Base-by-base conservation (phyloP, 495 filamentous ascomycete species). In the Immersiella caudata region DNA sequence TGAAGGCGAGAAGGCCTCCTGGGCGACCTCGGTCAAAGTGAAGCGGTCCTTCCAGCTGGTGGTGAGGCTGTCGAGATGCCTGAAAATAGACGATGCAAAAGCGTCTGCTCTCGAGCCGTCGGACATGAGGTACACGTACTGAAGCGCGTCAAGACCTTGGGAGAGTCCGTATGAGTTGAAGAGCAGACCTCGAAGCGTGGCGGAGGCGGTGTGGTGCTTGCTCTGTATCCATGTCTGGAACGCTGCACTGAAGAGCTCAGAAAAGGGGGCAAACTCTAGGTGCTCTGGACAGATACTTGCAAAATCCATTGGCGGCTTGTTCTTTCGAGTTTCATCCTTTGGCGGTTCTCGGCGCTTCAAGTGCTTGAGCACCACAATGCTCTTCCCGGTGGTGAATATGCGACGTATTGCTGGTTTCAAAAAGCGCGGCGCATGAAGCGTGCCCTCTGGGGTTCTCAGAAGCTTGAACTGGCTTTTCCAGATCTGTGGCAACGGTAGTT, bases 321-420 rank as follows among this genome's bases (percentile, higher is more conserved):
- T 70, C 29, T 59, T 65, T 27, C 60, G 52, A 20, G 63, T 52
- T 62, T 70, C 60, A 29, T 67, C 73, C 24, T 35, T 67, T 24
- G 62, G 22, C 26, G 69, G 21, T 59, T 68, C 61, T 51, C 82
- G 83, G 33, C 79, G 79, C 27, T 79, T 84, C 60, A 92, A 83
- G 35, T 88, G 85, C 35, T 88, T 89, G 21, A 97, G 77, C 59
- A 98, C 91, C 1, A 95, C 87, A 67, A 93, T 89, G 71, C 89
- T 95, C 74, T 97, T 97, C 0, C 95, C 94, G 5, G 91, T 89
- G 0, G 87, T 92, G 65, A 97, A 93, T 25, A 97, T 91, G 66
- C 87, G 90, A 14, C 80, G 75, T 1, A 86, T 87, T 1, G 88
- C 84, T 1, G 87, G 81, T 49, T 88, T 86, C 7, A 97, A 81